Conservation (phyloP, 2,329 filamentous ascomycete genomes). For the Cladosporium sphaerospermum region DNA sequence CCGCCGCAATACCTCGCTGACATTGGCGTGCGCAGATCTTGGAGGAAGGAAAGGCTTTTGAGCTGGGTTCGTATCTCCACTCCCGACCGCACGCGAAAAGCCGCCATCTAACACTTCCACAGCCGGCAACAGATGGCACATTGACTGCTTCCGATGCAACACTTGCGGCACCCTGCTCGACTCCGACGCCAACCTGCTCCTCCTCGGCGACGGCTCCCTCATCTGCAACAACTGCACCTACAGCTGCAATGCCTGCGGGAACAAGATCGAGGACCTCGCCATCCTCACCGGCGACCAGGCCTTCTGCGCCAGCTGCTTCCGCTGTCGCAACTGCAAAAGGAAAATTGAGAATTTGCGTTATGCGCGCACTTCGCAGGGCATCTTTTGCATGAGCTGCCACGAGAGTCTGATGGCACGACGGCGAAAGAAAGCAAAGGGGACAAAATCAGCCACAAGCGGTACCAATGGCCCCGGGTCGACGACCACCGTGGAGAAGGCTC, state of each 20-base stretch:
- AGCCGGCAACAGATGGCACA: conserved; percentile 97
- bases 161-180: conserved; percentile 93
- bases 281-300: conserved; percentile 97
- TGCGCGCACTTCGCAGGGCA: conserved; percentile 93
- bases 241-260: conserved; percentile 90
- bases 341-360: conserved; percentile 98
- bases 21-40: conserved; percentile 60
- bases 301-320: conserved; percentile 94
- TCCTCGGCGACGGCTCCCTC: conserved; percentile 93
- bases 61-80: conserved; percentile 64
- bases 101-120: conserved; percentile 28
- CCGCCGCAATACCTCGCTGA: conserved; percentile 12
- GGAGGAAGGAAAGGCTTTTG: conserved; percentile 97
- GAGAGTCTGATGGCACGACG: conserved; percentile 91
- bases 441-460: conserved; percentile 34
- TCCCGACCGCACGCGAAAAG: background rate
- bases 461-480: conserved; percentile 15
- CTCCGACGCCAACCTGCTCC: conserved; percentile 92
- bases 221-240: conserved; percentile 99
- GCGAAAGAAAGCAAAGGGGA: conserved; percentile 69
- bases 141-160: conserved; percentile 97
- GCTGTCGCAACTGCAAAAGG: conserved; percentile 95
- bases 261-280: conserved; percentile 97
- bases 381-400: conserved; percentile 99
- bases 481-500: conserved; percentile 67